A percentile compares a stretch with the other conserved stretches of the same genome.
Evolutionary conservation across 192 early-diverging fungal genomes (phyloP).

Genomic region (Chytriomyces sp.): DNA sequence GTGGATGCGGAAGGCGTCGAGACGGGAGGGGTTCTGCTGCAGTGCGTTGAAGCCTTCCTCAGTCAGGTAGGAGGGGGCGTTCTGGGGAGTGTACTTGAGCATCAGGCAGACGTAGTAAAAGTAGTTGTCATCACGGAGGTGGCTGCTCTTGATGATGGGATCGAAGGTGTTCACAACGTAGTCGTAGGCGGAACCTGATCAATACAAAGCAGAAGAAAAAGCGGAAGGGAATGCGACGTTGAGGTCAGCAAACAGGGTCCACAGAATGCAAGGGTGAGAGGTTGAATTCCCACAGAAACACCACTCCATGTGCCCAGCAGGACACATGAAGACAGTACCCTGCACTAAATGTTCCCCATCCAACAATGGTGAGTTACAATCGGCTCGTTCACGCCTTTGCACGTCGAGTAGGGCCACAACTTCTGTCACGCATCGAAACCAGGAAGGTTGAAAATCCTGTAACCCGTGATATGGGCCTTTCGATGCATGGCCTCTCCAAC

Average conservation of each 20-base stretch:
- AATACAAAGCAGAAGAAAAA: background rate
- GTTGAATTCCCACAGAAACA: conserved; percentile 38
- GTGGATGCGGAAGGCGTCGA: conserved; percentile 74
- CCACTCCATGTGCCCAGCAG: too few species aligned
- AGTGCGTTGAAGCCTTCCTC: conserved; percentile 68
- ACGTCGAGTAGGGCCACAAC: background rate
- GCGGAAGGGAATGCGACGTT: conserved; percentile 26
- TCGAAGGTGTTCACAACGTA: conserved; percentile 84
- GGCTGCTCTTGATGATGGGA: conserved; percentile 64
- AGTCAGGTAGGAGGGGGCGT: conserved; percentile 77
- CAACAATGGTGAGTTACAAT: background rate
- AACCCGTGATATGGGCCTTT: conserved; percentile 7
- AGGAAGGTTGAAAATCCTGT: conserved; percentile 29
- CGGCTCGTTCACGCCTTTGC: background rate
- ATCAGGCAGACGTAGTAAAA: conserved; percentile 81
- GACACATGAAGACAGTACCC: too few species aligned
- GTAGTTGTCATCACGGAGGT: conserved; percentile 75
- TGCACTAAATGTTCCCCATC: conserved; percentile 26
- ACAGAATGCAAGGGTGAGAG: conserved; percentile 28
- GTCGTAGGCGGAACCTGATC: conserved; percentile 67
- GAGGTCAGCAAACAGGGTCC: conserved; percentile 30
- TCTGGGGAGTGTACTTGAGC: conserved; percentile 67
- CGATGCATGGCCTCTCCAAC: conserved; percentile 25
- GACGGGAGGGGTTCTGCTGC: conserved; percentile 37
- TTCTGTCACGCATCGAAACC: conserved; percentile 26